phyloP scores from a whole-genome alignment of 352 stramenopile genomes.

The Globisporangium solare region DNA sequence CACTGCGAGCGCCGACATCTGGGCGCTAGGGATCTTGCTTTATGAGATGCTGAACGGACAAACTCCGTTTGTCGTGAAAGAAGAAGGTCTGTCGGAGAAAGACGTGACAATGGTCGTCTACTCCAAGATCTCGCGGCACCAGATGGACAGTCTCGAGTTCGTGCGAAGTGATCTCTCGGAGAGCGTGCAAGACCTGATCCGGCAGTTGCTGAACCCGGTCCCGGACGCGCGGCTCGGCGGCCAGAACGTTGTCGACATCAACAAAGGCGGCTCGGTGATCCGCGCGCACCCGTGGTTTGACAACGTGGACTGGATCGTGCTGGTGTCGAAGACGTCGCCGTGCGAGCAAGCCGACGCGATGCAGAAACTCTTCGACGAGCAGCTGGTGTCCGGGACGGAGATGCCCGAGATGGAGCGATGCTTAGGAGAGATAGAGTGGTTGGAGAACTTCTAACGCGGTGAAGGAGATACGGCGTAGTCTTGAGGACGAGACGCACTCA shows the following conservation, averaged over 20 bases:
- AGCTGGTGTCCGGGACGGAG: slow-evolving; percentile 31
- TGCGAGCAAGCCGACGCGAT: slow-evolving; percentile 46
- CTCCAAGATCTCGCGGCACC: slow-evolving; percentile 80
- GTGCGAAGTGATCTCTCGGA: slow-evolving; percentile 41
- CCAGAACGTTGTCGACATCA: slow-evolving; percentile 74
- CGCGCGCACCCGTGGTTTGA: slow-evolving; percentile 80
- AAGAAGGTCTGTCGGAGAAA: slow-evolving; percentile 67
- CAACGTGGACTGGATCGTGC: slow-evolving; percentile 65
- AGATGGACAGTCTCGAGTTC: slow-evolving; percentile 59
- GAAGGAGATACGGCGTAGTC: neutral
- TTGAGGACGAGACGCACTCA: neutral
- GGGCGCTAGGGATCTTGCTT: slow-evolving; percentile 80
- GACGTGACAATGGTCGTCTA: slow-evolving; percentile 83
- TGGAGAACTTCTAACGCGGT: slow-evolving; percentile 67
- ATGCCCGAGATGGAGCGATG: slow-evolving; percentile 64
- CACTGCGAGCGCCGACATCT: slow-evolving; percentile 75
- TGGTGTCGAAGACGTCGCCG: slow-evolving; percentile 65
- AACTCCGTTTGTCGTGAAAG: slow-evolving; percentile 79
- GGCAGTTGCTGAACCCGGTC: slow-evolving; percentile 68
- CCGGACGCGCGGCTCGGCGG: slow-evolving; percentile 60
- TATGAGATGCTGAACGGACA: slow-evolving; percentile 85
- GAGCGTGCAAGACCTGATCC: slow-evolving; percentile 54
- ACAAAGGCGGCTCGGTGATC: slow-evolving; percentile 72
- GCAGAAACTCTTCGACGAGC: slow-evolving; percentile 54
- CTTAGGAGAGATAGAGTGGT: slow-evolving; percentile 59